Percentiles rank a stretch among this genome's conserved stretches.
These are phyloP conservation scores for Blastobotrys chiropterorum DNA, from an alignment of 805 yeast species.

Conservation along the genomic window DNA sequence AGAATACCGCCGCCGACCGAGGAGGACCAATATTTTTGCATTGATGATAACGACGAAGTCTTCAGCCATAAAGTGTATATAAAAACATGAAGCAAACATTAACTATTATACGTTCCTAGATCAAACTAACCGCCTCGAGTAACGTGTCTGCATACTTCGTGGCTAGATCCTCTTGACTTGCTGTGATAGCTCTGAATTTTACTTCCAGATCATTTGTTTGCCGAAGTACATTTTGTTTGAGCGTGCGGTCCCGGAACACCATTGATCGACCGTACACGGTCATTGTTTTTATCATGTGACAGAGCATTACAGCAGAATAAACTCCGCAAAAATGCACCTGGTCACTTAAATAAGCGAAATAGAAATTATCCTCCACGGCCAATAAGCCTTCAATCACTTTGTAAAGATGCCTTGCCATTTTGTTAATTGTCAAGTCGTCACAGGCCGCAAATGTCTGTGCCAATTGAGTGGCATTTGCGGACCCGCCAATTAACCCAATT, in stretches of 20 bases:
- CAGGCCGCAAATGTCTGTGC: slow-evolving; percentile 13
- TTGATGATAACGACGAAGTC: slow-evolving; percentile 32
- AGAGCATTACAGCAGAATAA: slow-evolving; percentile 20
- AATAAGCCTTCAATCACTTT: slow-evolving; percentile 39
- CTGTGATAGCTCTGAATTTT: slow-evolving; percentile 10
- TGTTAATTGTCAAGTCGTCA: slow-evolving; percentile 24
- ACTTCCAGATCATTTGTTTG: slow-evolving; percentile 1
- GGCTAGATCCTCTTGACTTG: slow-evolving; percentile 13
- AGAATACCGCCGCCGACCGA: slow-evolving; percentile 31
- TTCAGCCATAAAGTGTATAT: slow-evolving; percentile 31
- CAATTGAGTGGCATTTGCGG: slow-evolving; percentile 1
- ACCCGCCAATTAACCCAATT: slow-evolving; percentile 1
- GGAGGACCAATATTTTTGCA: slow-evolving; percentile 26
- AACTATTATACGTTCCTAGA: neutral
- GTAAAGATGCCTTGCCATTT: slow-evolving; percentile 38
- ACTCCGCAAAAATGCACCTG: slow-evolving; percentile 48
- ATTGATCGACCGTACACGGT: slow-evolving; percentile 3
- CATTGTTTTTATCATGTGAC: slow-evolving; percentile 10
- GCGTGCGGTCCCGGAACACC: slow-evolving; percentile 3
- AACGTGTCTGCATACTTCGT: slow-evolving; percentile 15
- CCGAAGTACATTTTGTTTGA: slow-evolving; percentile 1
- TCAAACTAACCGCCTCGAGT: slow-evolving; percentile 3
- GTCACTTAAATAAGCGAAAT: slow-evolving; percentile 66
- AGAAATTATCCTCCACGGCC: slow-evolving; percentile 42
- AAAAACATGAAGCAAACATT: neutral